Conservation (phyloP, 257 asterid species). For the Solanum rostratum region DNA sequence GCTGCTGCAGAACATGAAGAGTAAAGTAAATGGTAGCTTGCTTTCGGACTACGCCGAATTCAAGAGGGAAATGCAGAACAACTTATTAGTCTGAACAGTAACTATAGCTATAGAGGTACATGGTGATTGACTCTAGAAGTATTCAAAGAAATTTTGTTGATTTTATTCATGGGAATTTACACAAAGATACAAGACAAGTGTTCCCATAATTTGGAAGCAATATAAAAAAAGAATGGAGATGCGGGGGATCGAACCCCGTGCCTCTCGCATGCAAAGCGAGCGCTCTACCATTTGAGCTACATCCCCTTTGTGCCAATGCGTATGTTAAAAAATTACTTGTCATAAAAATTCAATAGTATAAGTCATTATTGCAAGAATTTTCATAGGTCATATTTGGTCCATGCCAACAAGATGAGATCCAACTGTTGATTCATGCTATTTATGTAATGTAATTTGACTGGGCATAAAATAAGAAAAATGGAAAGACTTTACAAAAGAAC, state of each 20-base stretch:
- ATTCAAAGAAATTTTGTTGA: not conserved
- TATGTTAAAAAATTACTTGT: no score
- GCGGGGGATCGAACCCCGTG: slow-evolving; percentile 90
- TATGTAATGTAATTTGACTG: no score
- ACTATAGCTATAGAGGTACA: not conserved
- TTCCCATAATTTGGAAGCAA: not conserved
- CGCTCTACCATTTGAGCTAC: slow-evolving; percentile 99
- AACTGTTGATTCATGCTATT: no score
- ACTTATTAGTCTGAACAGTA: slow-evolving; percentile 23
- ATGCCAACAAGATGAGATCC: no score
- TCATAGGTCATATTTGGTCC: no score
- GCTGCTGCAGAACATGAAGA: slow-evolving; percentile 77
- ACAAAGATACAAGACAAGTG: not conserved
- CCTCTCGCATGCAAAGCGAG: slow-evolving; percentile 99
- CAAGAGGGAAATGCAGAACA: slow-evolving; percentile 57
- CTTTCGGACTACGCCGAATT: slow-evolving; percentile 60
- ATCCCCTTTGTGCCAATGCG: no score
- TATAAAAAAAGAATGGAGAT: no score
- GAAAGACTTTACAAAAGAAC: no score
- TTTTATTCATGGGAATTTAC: not conserved
- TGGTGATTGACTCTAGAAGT: not conserved
- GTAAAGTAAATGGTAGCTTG: slow-evolving; percentile 74
- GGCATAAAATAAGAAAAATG: no score
- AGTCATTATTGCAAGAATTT: no score
- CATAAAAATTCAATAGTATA: no score